Conservation (phyloP, 495 filamentous ascomycete species). For the Aspergillus mulundensis region DNA sequence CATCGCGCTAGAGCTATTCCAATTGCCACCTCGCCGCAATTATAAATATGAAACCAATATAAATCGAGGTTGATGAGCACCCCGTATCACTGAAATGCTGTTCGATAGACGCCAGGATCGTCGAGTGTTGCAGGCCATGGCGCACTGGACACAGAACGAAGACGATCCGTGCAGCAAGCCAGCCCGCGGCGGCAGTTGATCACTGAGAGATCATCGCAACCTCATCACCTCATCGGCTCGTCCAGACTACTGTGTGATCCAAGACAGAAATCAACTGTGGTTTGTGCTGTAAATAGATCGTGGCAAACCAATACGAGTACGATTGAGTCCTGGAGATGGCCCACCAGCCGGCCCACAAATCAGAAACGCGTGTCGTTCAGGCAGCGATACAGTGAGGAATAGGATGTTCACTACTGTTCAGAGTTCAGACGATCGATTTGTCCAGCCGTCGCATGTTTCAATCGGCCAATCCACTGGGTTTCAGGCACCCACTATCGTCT, state of each 20-base stretch:
- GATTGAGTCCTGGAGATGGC: constrained; percentile 1
- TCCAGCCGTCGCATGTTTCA: constrained; percentile 8
- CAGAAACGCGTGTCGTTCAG: constrained; percentile 23
- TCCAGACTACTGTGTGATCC: no score
- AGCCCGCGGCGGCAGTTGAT: constrained; percentile 1
- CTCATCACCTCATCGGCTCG: background rate
- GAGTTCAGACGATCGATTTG: constrained; percentile 3
- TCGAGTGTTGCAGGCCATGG: background rate
- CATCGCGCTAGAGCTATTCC: background rate
- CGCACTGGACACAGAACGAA: background rate
- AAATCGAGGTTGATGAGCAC: background rate
- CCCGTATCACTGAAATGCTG: no score
- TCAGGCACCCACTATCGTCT: constrained; percentile 18
- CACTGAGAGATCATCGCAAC: background rate
- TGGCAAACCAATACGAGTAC: constrained; percentile 8
- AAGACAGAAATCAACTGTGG: background rate
- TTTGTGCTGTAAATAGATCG: constrained; percentile 20
- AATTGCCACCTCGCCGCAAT: background rate
- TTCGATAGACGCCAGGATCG: background rate
- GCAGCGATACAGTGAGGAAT: background rate
- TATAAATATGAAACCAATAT: background rate
- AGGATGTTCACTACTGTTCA: background rate
- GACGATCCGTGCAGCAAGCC: constrained; percentile 1
- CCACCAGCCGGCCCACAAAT: constrained; percentile 20
- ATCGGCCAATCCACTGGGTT: constrained; percentile 14